Evolutionary conservation across 2,329 filamentous ascomycete genomes (phyloP), one percentile per base, ranked within the genome.

Genomic region (Aspergillus nomiae): DNA sequence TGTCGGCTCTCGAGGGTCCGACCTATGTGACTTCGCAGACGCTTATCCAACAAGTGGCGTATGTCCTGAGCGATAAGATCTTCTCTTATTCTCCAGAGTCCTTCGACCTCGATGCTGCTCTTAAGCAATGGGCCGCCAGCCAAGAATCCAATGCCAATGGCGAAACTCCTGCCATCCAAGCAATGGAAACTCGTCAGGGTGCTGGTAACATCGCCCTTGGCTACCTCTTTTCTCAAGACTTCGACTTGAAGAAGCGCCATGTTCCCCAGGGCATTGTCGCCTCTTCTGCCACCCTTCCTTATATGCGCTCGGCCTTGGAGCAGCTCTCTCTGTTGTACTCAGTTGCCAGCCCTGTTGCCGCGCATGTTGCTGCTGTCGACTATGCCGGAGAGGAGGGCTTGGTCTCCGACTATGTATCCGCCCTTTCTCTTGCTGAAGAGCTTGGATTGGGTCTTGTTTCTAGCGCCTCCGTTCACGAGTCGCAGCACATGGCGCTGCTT

Each of bases 141-240:
- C 83, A 86, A 65, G 89, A 92, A 75, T 83, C 85, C 76, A 99
- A 99, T 82, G 88, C 90, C 66, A 89, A 94, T 80, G 92, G 92
- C 71, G 91, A 94, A 74, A 81, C 88, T 65, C 94, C 95, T 56
- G 83, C 88, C 16, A 87, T 98, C 54, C 85, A 94, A 64, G 82
- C 91, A 28, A 87, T 97, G 74, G 91, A 99, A 83, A 96, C 94
- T 50, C 87, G 95, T 59, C 87, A 90, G 61, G 95, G 95, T 63
- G 95, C 95, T 59, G 95, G 94, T 61, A 89, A 91, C 68, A 91
- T 98, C 74, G 93, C 95, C 26, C 86, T 99, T 56, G 95, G 95
- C 62, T 99, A 99, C 81, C 92, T 98, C 77, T 99, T 98, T 85
- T 97, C 94, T 65, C 92, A 92, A 73, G 95, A 99, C 80, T 97